Conservation (phyloP, 148 eudicot genomes). For the Amaranthus cruentus region DNA sequence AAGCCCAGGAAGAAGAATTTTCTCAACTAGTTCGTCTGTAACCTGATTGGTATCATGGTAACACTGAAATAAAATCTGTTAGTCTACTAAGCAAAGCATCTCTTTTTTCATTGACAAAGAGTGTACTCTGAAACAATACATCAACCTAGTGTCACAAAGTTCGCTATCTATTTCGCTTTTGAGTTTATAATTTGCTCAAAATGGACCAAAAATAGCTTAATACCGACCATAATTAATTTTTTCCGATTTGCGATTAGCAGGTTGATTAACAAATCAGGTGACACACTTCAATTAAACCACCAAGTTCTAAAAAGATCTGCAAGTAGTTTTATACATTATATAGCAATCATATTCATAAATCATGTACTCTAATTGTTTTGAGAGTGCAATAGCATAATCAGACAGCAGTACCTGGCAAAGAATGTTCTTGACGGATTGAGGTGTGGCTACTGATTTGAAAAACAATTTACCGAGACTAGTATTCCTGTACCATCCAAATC, state of each 20-base stretch:
- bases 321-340: too few relatives aligned
- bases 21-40: constrained; percentile 83
- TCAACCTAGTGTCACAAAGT: too few relatives aligned
- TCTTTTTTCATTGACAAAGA: not conserved
- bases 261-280: too few relatives aligned
- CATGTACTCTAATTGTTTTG: not conserved
- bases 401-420: constrained; percentile 67
- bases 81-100: constrained; percentile 6
- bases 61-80: constrained; percentile 52
- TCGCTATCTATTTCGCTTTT: too few relatives aligned
- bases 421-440: constrained; percentile 72
- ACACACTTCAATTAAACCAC: too few relatives aligned
- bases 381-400: not conserved
- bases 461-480: constrained; percentile 77
- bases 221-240: too few relatives aligned
- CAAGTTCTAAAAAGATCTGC: too few relatives aligned
- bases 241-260: too few relatives aligned
- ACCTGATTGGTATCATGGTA: constrained; percentile 88
- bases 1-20: constrained; percentile 88
- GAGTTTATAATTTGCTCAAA: too few relatives aligned
- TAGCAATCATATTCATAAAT: too few relatives aligned
- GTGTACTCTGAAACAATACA: too few relatives aligned
- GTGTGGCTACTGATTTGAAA: constrained; percentile 67
- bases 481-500: constrained; percentile 48
- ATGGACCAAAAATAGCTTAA: too few relatives aligned